Evolutionary conservation across 257 asterid species (phyloP), one percentile per base, ranked within the genome.

Genomic region (Apocynum venetum): DNA sequence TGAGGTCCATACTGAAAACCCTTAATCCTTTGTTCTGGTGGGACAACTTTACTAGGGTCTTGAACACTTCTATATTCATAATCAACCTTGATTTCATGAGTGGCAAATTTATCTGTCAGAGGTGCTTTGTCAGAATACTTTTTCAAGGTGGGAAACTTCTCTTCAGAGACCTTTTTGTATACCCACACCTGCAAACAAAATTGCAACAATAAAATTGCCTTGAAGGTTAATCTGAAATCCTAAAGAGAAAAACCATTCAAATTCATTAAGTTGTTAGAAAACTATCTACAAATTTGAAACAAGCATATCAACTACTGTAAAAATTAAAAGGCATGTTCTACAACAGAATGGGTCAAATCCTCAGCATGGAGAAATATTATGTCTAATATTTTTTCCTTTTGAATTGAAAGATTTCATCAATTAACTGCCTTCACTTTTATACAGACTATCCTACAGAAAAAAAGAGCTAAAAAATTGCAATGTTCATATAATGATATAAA

Each of bases 11-110:
- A 93, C 38, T 89, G 91, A 79, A 85, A 95, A 73, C 97, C 98
- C 84, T 89, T 95, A 76, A 95, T 95, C 91, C 99, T 91, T 82
- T 95, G 94, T 81, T 95, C 98, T 38, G 99, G 99, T 40, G 99
- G 98, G 64, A 95, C 96, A 80, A 82, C 89, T 91, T 87, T 91
- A 59, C 67, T 81, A 64, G 93, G 85, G 76, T 91, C 93, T 76
- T 86, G 87, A 80, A 79, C 20, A 80, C 89, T 84, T 85, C 79
- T 89, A 82, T 95, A 90, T 77, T 95, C 99, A 70, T 83, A 89
- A 74, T 90, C 97, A 77, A 91, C 86, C 91, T 93, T 95, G 74
- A 91, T 83, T 85, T 95, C 98, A 82, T 91, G 99, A 38, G 92
- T 90, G 55, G 98, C 99, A 85, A 87, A 93, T 82, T 91, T 91